Percentiles rank a stretch among this genome's conserved stretches.
These are phyloP conservation scores for Ormosia emarginata DNA, from an alignment of 306 rosid genomes.

Conservation along the genomic window DNA sequence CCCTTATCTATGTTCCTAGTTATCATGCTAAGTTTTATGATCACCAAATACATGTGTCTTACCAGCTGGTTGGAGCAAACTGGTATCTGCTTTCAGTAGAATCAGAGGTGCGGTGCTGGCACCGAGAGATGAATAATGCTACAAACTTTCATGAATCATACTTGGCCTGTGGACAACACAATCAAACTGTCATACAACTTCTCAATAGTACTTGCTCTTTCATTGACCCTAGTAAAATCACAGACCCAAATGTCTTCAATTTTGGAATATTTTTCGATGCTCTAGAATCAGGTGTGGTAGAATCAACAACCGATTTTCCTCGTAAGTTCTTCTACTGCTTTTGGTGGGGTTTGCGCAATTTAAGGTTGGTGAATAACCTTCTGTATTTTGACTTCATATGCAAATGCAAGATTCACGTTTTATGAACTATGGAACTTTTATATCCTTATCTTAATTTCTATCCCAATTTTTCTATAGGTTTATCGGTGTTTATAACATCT, in stretches of 20 bases:
- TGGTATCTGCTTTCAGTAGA: conserved; percentile 81
- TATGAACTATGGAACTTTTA: background rate
- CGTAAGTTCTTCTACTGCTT: conserved; percentile 75
- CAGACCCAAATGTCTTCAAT: conserved; percentile 20
- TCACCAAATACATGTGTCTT: conserved; percentile 8
- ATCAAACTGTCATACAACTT: rapidly evolving
- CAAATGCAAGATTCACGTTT: conserved; percentile 4
- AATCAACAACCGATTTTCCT: conserved; percentile 36
- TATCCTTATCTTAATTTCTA: background rate
- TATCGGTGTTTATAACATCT: background rate
- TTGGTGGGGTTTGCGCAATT: conserved; percentile 91
- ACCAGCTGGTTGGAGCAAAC: conserved; percentile 67
- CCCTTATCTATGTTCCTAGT: background rate
- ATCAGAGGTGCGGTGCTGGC: conserved; percentile 60
- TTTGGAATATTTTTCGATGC: conserved; percentile 76
- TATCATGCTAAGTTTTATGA: conserved; percentile 5
- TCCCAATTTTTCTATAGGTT: background rate
- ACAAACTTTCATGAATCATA: background rate
- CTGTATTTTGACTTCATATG: background rate
- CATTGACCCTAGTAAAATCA: conserved; percentile 34
- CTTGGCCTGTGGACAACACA: conserved; percentile 23
- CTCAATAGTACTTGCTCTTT: conserved; percentile 35
- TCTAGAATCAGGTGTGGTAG: conserved; percentile 43
- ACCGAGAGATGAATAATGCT: background rate
- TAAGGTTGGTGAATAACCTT: conserved; percentile 48